A percentile compares a stretch with the other conserved stretches of the same genome.
Conservation (phyloP, 768 basidiomycete species). For the Hemileccinum impolitum region DNA sequence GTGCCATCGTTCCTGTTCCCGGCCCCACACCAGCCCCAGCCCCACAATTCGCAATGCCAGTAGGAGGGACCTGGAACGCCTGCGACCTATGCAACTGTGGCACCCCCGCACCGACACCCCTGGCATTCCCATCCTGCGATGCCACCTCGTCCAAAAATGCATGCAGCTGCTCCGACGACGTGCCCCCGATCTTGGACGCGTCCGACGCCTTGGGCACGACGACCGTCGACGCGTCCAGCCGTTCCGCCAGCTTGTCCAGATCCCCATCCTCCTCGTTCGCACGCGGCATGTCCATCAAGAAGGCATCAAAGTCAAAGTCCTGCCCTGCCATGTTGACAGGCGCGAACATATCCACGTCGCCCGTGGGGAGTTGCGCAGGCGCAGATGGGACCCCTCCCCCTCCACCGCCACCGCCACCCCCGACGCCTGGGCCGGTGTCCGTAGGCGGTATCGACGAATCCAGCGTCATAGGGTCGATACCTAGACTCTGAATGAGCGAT, state of each 20-base stretch:
- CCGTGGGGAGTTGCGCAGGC: background rate
- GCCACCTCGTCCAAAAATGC: constrained; percentile 44
- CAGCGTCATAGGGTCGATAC: constrained; percentile 49
- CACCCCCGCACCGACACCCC: background rate
- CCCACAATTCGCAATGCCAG: background rate
- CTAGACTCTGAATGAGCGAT: constrained; percentile 67
- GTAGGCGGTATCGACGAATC: constrained; percentile 4
- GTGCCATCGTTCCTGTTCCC: background rate
- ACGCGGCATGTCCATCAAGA: constrained; percentile 38
- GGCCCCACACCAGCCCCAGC: background rate
- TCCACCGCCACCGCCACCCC: background rate
- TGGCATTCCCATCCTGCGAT: constrained; percentile 29
- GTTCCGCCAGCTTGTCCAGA: constrained; percentile 34
- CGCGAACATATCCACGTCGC: constrained; percentile 21
- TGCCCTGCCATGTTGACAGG: constrained; percentile 3
- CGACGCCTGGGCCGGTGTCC: constrained; percentile 9
- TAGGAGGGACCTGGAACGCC: constrained; percentile 5
- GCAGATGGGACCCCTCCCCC: constrained; percentile 1
- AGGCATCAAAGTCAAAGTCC: constrained; percentile 40
- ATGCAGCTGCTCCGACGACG: constrained; percentile 37
- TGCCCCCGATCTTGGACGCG: constrained; percentile 26
- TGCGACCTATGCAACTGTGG: background rate
- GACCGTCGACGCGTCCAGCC: constrained; percentile 29
- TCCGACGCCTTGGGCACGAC: constrained; percentile 24
- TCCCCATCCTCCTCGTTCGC: constrained; percentile 26